Evolutionary conservation across 129 eudicot genomes (phyloP), one percentile per base, ranked within the genome.

Genomic region (Lonicera japonica): DNA sequence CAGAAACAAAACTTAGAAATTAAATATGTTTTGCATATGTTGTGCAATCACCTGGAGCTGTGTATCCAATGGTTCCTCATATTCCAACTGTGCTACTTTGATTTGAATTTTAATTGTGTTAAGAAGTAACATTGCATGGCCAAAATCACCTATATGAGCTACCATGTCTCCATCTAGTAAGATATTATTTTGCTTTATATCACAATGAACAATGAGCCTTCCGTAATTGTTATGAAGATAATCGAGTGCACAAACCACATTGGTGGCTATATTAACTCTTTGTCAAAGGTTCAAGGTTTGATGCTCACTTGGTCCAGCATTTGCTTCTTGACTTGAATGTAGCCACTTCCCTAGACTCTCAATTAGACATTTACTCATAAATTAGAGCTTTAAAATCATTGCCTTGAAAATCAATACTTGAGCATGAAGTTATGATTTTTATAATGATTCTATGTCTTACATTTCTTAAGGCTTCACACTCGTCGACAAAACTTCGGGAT

Each of bases 321-420:
- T 14, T 53, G 5, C 19, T 16, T 53, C 54, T 5, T 4, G 25
- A 59, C 8, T 52, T 18, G 21, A 2, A 22, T 76, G 71, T 46
- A 75, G 20, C 75, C 75, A 75, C 10, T 63, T 18, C 0, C 69
- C 75, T 25, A 64, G 47, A n/a, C 62, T 75, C 38, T 75, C 80
- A n/a, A 57, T 63, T 68, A 24, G 41, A 14, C 74, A 55, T n/a
- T 34, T 40, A 75, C 51, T 75, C 70, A 19, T 56, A 65, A 17
- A 72, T 46, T 29, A 57, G 17, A 17, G 77, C 67, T 36, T 36
- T 57, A 21, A 75, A 61, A 0, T 68, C 74, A 16, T 75, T 25
- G 2, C 70, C 60, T 18, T 68, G 43, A 22, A n/a, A 68, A 25
- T 68, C 79, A 13, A 47, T 10, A 25, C 79, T 61, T 5, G 65